phyloP scores from a whole-genome alignment of 495 filamentous ascomycete species.

The Gamarada debralockiae region DNA sequence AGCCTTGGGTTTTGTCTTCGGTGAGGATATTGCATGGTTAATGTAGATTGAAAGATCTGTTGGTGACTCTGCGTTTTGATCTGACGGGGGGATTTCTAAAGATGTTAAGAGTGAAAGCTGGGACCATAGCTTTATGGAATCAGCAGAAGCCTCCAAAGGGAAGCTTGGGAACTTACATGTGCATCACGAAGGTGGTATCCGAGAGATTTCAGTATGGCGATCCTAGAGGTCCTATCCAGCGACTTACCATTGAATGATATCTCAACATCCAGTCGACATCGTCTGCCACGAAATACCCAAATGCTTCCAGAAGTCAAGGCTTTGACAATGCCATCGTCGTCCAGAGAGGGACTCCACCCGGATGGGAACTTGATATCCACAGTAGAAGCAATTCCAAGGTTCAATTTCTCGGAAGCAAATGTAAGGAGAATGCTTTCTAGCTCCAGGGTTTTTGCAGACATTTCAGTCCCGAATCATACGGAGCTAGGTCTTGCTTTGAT shows the following conservation, averaged over 20 bases:
- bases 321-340: not conserved
- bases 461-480: not conserved
- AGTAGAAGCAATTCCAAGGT: not conserved
- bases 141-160: not conserved
- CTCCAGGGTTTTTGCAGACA: conserved; percentile 11
- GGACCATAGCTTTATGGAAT: conserved; percentile 21
- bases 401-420: conserved; percentile 5
- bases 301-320: conserved; percentile 14
- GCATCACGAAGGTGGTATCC: conserved; percentile 14
- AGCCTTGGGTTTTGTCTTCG: not conserved
- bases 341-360: not conserved
- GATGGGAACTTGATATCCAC: conserved; percentile 3
- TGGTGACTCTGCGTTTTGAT: not conserved
- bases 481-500: not conserved
- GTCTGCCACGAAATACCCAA: conserved; percentile 13
- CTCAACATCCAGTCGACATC: conserved; percentile 12
- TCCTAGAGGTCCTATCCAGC: not conserved
- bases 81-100: not conserved
- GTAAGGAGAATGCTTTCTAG: conserved; percentile 3
- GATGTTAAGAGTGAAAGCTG: conserved; percentile 12
- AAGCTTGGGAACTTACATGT: conserved; percentile 7
- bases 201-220: conserved; percentile 4
- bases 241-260: conserved; percentile 12
- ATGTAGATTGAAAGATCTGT: conserved; percentile 11
- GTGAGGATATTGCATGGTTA: not conserved